Evolutionary conservation across 768 basidiomycete species (phyloP).

Genomic region (Hygrophorus pudorinus): DNA sequence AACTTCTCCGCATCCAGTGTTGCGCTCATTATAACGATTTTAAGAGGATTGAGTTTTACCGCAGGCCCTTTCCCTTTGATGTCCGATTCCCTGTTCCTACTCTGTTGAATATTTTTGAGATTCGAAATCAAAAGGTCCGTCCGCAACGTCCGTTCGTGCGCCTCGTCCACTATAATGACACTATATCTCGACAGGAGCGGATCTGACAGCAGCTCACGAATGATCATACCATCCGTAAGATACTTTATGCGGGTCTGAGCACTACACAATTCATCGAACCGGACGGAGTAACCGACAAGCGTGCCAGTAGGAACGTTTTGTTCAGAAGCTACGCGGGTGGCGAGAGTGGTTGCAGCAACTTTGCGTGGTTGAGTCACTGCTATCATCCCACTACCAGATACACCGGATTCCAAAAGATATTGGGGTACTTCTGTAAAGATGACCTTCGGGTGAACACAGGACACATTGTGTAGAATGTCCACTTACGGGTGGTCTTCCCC

Average conservation of each 20-base stretch:
- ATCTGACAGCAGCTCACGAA: conserved; percentile 82
- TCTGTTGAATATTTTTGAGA: conserved; percentile 69
- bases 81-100: conserved; percentile 40
- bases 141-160: conserved; percentile 90
- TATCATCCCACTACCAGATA: conserved; percentile 64
- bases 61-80: conserved; percentile 32
- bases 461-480: not conserved
- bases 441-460: not conserved
- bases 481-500: conserved; percentile 96
- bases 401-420: conserved; percentile 78
- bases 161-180: conserved; percentile 90
- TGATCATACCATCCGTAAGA: conserved; percentile 96
- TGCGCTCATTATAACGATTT: conserved; percentile 95
- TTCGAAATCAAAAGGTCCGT: conserved; percentile 92
- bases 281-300: conserved; percentile 87
- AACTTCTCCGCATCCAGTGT: conserved; percentile 96
- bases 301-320: conserved; percentile 62
- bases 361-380: conserved; percentile 92
- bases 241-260: conserved; percentile 84
- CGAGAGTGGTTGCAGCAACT: conserved; percentile 94
- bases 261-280: conserved; percentile 80
- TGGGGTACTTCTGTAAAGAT: conserved; percentile 79
- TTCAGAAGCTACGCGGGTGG: conserved; percentile 81
- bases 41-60: conserved; percentile 50
- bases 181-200: conserved; percentile 71